A percentile compares a stretch with the other conserved stretches of the same genome.
Conservation (phyloP, 139 green algal genomes). For the Chlorella sp. region DNA sequence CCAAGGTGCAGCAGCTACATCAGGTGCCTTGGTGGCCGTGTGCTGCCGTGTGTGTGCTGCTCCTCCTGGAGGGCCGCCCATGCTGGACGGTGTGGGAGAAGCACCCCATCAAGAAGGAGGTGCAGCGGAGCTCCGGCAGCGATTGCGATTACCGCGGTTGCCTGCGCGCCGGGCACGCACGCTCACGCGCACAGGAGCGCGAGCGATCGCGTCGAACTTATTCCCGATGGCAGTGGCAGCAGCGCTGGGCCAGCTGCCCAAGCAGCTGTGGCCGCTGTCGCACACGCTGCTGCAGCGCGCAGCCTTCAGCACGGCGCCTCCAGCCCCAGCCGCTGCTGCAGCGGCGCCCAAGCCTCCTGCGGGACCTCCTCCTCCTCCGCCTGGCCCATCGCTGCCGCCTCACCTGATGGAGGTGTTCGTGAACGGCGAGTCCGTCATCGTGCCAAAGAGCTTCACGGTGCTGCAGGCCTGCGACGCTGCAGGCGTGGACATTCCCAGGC, state of each 20-base stretch:
- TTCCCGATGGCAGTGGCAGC: not conserved
- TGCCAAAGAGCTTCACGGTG: constrained; percentile 86
- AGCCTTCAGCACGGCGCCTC: constrained; percentile 22
- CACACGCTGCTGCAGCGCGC: constrained; percentile 11
- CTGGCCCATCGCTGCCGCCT: constrained; percentile 7
- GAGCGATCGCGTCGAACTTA: no score
- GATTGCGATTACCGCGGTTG: no score
- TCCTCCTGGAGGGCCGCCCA: no score
- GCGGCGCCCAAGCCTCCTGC: not conserved
- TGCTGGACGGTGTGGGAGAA: no score
- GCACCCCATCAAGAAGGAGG: no score
- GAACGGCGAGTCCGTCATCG: constrained; percentile 69
- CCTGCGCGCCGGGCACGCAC: no score
- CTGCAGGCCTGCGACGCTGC: constrained; percentile 93
- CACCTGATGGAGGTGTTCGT: constrained; percentile 83
- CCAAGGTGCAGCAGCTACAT: no score
- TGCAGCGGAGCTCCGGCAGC: no score
- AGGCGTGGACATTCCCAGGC: constrained; percentile 92
- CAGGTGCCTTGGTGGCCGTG: no score
- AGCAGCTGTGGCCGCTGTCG: not conserved
- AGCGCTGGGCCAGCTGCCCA: not conserved
- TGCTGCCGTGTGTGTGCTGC: no score
- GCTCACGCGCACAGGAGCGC: no score
- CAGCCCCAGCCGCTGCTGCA: no score
- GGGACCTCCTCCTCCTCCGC: constrained; percentile 2